Conservation (phyloP, 345 rosid species). For the Syzygium aromaticum region DNA sequence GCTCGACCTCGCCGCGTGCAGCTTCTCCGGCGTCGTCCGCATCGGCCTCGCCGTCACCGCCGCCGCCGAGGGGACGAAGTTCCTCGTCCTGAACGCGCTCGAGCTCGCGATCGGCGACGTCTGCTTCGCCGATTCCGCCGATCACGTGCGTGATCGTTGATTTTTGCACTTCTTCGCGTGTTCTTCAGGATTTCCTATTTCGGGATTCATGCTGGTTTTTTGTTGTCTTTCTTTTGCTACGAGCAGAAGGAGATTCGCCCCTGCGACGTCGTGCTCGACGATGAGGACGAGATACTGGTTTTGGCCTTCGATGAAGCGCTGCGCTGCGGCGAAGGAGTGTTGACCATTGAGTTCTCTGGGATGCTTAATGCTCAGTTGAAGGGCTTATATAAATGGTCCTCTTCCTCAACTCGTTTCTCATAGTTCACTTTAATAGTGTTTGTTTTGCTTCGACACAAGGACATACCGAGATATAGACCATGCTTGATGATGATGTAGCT, state of each 20-base stretch:
- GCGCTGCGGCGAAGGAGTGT: slow-evolving; percentile 18
- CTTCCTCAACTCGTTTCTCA: neutral
- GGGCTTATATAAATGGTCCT: slow-evolving; percentile 35
- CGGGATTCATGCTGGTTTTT: neutral
- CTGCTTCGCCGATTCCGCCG: slow-evolving; percentile 16
- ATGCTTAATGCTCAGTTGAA: slow-evolving; percentile 26
- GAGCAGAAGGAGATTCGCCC: slow-evolving; percentile 12
- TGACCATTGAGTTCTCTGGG: slow-evolving; percentile 21
- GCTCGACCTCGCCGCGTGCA: slow-evolving; percentile 18
- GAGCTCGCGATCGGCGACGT: slow-evolving; percentile 20
- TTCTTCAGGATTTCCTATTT: neutral
- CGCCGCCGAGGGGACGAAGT: slow-evolving; percentile 15
- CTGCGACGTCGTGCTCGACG: slow-evolving; percentile 13
- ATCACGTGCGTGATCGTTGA: slow-evolving; percentile 6
- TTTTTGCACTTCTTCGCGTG: no score
- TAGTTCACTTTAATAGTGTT: neutral
- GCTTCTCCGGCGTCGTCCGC: slow-evolving; percentile 18
- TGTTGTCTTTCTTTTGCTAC: neutral
- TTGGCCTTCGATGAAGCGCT: slow-evolving; percentile 23
- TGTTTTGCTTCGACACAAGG: neutral
- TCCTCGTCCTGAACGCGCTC: slow-evolving; percentile 30
- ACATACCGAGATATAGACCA: neutral
- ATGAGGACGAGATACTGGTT: slow-evolving; percentile 31
- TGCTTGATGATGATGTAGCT: neutral
- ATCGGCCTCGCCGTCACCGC: slow-evolving; percentile 11